Conservation (phyloP, 2,329 filamentous ascomycete genomes). For the Pseudogymnoascus sp. region DNA sequence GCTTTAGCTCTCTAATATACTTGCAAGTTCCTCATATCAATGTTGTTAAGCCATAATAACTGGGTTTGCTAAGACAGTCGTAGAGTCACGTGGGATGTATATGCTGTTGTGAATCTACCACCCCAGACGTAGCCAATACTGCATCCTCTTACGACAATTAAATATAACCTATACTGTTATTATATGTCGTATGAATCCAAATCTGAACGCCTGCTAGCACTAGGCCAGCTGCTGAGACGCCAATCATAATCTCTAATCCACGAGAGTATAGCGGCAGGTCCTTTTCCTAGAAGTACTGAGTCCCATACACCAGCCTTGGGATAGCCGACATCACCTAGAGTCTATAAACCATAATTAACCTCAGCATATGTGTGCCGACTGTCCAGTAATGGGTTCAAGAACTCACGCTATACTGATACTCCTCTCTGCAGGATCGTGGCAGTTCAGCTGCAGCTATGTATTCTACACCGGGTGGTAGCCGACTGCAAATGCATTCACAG, state of each 20-base stretch:
- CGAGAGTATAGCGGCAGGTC: conserved; percentile 20
- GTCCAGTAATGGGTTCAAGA: not conserved
- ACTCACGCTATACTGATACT: conserved; percentile 27
- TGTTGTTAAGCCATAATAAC: too few species aligned
- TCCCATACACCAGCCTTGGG: conserved; percentile 23
- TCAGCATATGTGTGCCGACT: not conserved
- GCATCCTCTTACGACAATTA: not conserved
- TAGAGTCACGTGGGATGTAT: too few species aligned
- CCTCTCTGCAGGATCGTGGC: conserved; percentile 23
- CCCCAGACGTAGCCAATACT: too few species aligned
- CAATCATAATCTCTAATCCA: conserved; percentile 11
- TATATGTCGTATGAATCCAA: conserved; percentile 4
- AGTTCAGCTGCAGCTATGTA: conserved; percentile 16
- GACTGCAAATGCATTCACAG: conserved; percentile 22
- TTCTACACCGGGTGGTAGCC: conserved; percentile 26
- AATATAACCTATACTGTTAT: not conserved
- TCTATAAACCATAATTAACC: conserved; percentile 5
- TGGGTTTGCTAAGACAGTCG: too few species aligned
- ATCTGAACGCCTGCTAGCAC: not conserved
- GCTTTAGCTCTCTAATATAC: too few species aligned
- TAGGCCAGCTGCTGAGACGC: not conserved
- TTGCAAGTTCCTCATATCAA: too few species aligned
- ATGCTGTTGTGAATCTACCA: too few species aligned
- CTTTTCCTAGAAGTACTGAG: conserved; percentile 22
- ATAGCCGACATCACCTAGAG: conserved; percentile 24